Conservation (phyloP, 23 red algal genomes). For the Gracilaria gracilis region DNA sequence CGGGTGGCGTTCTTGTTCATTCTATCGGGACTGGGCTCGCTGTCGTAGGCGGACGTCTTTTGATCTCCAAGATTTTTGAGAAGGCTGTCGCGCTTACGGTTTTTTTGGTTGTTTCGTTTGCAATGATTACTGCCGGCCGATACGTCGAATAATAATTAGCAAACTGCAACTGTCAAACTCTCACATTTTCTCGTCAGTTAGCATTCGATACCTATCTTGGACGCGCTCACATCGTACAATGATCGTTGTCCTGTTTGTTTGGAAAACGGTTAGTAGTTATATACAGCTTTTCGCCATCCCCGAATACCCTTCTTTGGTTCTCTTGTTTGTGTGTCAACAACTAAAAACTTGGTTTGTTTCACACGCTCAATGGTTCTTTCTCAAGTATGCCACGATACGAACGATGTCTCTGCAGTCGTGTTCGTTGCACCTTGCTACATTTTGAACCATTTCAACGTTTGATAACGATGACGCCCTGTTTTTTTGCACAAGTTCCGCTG, state of each 20-base stretch:
- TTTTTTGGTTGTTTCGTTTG: conserved; percentile 83
- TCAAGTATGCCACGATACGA: conserved; percentile 54
- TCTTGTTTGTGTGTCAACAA: conserved; percentile 16
- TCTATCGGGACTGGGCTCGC: conserved; percentile 87
- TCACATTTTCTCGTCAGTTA: no score
- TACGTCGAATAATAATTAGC: conserved; percentile 66
- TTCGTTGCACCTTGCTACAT: conserved; percentile 56
- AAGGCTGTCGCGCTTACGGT: conserved; percentile 80
- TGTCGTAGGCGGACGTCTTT: conserved; percentile 86
- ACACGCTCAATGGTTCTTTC: conserved; percentile 53
- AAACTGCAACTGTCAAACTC: no score
- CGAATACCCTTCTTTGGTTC: conserved; percentile 18
- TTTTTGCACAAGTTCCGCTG: background rate
- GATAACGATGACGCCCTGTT: conserved; percentile 7
- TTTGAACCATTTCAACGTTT: conserved; percentile 11
- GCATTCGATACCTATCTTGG: background rate
- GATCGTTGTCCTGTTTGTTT: background rate
- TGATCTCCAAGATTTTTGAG: conserved; percentile 85
- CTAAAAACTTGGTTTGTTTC: conserved; percentile 7
- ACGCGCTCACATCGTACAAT: background rate
- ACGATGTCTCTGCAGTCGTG: conserved; percentile 52
- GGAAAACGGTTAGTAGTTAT: background rate
- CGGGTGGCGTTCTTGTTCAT: conserved; percentile 87
- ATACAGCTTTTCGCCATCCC: background rate
- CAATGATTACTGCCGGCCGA: conserved; percentile 84